These are phyloP conservation scores for Trichoderma sp. DNA, from an alignment of 2,329 filamentous ascomycete species.

Conservation along the genomic window DNA sequence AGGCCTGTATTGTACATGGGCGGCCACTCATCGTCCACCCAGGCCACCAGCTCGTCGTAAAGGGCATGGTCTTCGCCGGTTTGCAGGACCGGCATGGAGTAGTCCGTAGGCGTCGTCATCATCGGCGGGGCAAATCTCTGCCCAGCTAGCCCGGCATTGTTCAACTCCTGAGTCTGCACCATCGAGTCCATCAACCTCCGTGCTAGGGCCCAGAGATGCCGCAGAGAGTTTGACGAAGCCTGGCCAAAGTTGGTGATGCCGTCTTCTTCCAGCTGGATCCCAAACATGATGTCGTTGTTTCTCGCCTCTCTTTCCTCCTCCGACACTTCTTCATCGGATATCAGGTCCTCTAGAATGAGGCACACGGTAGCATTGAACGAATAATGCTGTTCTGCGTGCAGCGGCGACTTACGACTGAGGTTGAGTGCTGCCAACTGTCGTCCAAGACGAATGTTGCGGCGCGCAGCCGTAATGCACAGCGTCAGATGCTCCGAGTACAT, in stretches of 20 bases:
- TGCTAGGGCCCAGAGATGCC: conserved; percentile 39
- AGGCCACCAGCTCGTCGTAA: conserved; percentile 38
- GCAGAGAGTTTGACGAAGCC: conserved; percentile 37
- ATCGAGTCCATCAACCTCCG: conserved; percentile 33
- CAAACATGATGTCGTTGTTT: conserved; percentile 39
- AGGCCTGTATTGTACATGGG: conserved; percentile 31
- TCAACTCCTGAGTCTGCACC: conserved; percentile 16
- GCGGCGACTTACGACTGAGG: conserved; percentile 37
- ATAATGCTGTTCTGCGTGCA: conserved; percentile 47
- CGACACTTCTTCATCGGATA: conserved; percentile 31
- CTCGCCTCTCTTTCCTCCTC: conserved; percentile 27
- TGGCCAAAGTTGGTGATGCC: conserved; percentile 33
- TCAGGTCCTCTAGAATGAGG: conserved; percentile 46
- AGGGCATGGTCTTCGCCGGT: conserved; percentile 34
- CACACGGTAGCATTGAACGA: conserved; percentile 52
- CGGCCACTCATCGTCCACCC: conserved; percentile 41
- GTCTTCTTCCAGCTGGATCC: conserved; percentile 41
- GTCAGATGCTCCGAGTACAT: conserved; percentile 33
- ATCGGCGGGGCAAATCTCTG: conserved; percentile 25
- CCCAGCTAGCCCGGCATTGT: conserved; percentile 23
- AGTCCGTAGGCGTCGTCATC: conserved; percentile 29
- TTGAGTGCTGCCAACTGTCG: conserved; percentile 39
- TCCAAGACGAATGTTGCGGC: conserved; percentile 46
- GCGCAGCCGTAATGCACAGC: conserved; percentile 44
- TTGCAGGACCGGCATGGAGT: conserved; percentile 28